Percentiles rank a stretch among this genome's conserved stretches.
Conservation (phyloP, 345 rosid species). For the Laguncularia racemosa region DNA sequence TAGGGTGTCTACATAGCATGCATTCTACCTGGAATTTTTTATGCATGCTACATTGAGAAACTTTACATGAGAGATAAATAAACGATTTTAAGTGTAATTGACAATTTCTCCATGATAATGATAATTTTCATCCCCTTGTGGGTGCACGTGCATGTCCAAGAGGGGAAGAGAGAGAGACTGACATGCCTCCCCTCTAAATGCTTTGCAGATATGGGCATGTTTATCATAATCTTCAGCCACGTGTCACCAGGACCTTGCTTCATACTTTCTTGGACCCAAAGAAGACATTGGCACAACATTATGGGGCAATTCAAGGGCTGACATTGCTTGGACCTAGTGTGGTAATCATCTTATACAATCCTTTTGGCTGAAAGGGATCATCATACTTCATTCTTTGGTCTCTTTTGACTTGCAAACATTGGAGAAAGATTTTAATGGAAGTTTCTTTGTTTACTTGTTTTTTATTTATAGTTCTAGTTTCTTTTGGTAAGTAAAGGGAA, state of each 20-base stretch:
- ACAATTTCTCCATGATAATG: not conserved
- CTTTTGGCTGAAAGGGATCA: not conserved
- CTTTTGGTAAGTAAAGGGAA: too few species aligned
- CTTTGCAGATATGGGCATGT: slow-evolving; percentile 74
- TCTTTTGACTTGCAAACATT: not conserved
- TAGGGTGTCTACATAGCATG: too few species aligned
- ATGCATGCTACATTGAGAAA: too few species aligned
- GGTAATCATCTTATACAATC: slow-evolving; percentile 36
- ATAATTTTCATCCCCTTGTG: not conserved
- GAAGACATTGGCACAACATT: slow-evolving; percentile 75
- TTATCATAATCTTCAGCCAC: slow-evolving; percentile 73
- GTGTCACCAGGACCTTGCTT: slow-evolving; percentile 71
- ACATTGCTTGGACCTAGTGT: slow-evolving; percentile 70
- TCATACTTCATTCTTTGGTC: not conserved
- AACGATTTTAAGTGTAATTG: too few species aligned
- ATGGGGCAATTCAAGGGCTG: slow-evolving; percentile 87
- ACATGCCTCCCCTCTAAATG: not conserved
- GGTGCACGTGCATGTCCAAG: not conserved
- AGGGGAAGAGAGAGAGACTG: not conserved
- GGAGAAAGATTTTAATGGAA: too few species aligned
- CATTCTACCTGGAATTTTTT: too few species aligned
- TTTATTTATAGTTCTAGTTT: too few species aligned
- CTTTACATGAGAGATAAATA: too few species aligned
- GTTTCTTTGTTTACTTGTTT: too few species aligned
- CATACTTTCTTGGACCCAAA: slow-evolving; percentile 86